phyloP scores from a whole-genome alignment of 2,329 filamentous ascomycete species.

The Hymenoscyphus repandus region DNA sequence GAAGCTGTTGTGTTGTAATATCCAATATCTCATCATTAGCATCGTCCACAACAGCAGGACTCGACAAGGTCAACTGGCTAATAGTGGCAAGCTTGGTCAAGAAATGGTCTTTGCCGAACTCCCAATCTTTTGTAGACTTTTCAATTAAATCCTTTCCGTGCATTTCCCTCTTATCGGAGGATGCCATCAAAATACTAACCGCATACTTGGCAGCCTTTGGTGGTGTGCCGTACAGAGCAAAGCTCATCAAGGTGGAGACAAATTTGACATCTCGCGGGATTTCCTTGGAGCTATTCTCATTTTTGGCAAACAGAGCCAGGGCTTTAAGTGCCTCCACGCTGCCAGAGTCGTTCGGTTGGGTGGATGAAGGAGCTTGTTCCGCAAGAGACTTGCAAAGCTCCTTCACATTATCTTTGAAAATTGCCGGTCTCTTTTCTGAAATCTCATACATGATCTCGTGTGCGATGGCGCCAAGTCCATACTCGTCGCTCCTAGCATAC shows the following conservation, averaged over 20 bases:
- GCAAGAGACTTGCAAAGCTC: slow-evolving; percentile 85
- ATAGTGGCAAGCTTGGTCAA: slow-evolving; percentile 68
- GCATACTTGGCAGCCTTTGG: slow-evolving; percentile 88
- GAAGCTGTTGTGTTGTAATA: slow-evolving; percentile 68
- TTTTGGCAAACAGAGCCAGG: slow-evolving; percentile 84
- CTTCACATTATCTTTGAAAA: slow-evolving; percentile 88
- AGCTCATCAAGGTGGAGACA: slow-evolving; percentile 72
- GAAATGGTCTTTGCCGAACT: slow-evolving; percentile 68
- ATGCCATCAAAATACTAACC: slow-evolving; percentile 77
- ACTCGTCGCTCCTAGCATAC: slow-evolving; percentile 76
- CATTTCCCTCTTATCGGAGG: slow-evolving; percentile 70
- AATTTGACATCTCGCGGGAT: slow-evolving; percentile 79
- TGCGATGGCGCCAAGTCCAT: slow-evolving; percentile 70
- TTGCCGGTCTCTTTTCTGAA: slow-evolving; percentile 78
- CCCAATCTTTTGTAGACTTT: slow-evolving; percentile 68
- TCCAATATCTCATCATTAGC: slow-evolving; percentile 72
- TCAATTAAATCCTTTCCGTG: slow-evolving; percentile 78
- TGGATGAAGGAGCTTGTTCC: slow-evolving; percentile 69
- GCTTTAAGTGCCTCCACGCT: slow-evolving; percentile 92
- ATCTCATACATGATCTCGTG: slow-evolving; percentile 91
- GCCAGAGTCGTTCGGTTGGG: slow-evolving; percentile 60
- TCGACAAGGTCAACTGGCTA: slow-evolving; percentile 70
- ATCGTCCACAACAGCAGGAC: slow-evolving; percentile 66
- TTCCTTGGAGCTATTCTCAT: slow-evolving; percentile 65
- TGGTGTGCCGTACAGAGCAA: slow-evolving; percentile 76